Evolutionary conservation across 345 rosid species (phyloP), one percentile per base, ranked within the genome.

Genomic region (Linum trigynum): DNA sequence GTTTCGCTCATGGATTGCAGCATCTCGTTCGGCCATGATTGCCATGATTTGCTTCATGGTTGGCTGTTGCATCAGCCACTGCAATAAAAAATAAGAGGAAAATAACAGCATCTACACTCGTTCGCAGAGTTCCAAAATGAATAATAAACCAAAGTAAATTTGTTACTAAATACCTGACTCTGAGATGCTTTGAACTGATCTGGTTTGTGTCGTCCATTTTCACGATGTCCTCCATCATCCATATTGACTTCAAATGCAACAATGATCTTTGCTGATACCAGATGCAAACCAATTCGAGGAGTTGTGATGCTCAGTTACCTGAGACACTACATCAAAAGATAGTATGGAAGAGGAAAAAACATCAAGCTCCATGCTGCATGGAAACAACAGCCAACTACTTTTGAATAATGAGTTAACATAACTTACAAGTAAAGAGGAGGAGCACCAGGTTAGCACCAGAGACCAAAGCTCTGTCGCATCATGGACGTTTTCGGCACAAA

Each of bases 1-100:
- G 61, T 95, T 87, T 75, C 91, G 85, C 75, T 95, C 97, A 68
- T 87, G 96, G 40, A 95, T 74, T 9, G 97, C 96, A 61, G 91
- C 96, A 80, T 95, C 99, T 39, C 97, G 84, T 81, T 95, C 97
- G 23, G 96, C 92, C 85, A 95, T 89, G 63, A 95, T 85, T 57
- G 85, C 77, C 97, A 95, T 95, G 63, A 95, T 90, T 82, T 95
- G 99, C 82, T 95, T 95, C 97, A 95, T 95, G 16, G 99, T 87
- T 57, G 97, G 99, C 81, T 89, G 85, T 72, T 84, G 99, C 91
- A 87, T 79, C 79, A 87, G 72, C 97, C 96, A 88, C 96, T 94
- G 87, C 75, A 72, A 65, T 59, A 66, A 57, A 67, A 77, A 53
- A 32, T 65, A 23, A 23, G 32, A 64, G 45, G 67, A 11, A 23